Base-by-base conservation (phyloP, 208 protist genomes). In the Crithidia expoeki region DNA sequence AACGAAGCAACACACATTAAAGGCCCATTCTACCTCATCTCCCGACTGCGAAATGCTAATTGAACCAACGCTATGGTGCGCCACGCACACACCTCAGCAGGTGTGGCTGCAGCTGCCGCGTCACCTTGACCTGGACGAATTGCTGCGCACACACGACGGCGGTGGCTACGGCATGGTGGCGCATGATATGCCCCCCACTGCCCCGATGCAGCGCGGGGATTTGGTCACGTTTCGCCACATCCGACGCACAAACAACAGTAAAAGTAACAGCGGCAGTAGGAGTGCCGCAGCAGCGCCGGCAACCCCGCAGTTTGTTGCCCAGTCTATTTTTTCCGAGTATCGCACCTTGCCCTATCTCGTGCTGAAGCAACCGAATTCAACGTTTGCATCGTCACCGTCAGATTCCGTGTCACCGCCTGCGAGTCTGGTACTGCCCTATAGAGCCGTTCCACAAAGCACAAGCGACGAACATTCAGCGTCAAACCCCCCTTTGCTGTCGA, bases 181-280 rank as follows among this genome's bases (percentile, higher is more conserved):
- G 9, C 62, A 80, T 19, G 76, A 71, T 17, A 58, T 87, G 79
- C 81, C 85, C 9, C 71, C 78, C n/a, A 40, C 40, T 2, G 72
- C 79, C 0, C 76, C 85, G 3, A 36, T 90, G 34, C 79, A 88
- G 58, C 68, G 76, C 0, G 85, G 85, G 12, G 85, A 90, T 53
- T 52, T 90, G 4, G 61, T 88, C 2, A 51, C 84, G n/a, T 87
- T 90, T 10, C 76, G 33, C 12, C 53, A 59, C 49, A 21, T 42
- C 30, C 16, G 23, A n/a, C n/a, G 25, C 21, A 44, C 27, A 4
- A 14, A 14, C 33, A 28, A 33, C 49, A 19, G 46, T 19, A 42
- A 5, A 12, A 40, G 36, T 40, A 12, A 5, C 12, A 12, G 9
- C 36, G 12, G 36, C 36, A 40, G 36, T 12, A 40, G 36, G 9